phyloP scores from a whole-genome alignment of 108 stramenopile species.

The Stephanodiscus minutulus region DNA sequence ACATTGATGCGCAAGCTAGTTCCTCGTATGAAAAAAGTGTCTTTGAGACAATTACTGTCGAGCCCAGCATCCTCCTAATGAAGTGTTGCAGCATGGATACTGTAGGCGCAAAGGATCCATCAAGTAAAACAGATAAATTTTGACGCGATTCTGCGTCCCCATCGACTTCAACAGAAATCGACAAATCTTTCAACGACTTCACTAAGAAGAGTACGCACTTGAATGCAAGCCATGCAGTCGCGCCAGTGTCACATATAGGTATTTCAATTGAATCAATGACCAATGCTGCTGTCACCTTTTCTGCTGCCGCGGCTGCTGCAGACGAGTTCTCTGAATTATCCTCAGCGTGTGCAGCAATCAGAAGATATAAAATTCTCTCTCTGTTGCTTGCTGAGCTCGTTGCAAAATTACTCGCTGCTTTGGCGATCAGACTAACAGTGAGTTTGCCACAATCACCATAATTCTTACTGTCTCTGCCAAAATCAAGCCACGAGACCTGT shows the following conservation, averaged over 20 bases:
- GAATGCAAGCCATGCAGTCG: conserved; percentile 48
- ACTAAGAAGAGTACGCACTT: conserved; percentile 43
- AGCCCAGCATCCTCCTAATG: conserved; percentile 79
- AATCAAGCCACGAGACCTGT: conserved; percentile 26
- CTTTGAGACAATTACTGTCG: conserved; percentile 56
- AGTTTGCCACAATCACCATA: conserved; percentile 1
- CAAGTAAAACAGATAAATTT: conserved; percentile 28
- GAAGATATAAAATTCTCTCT: conserved; percentile 70
- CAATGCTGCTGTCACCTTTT: conserved; percentile 31
- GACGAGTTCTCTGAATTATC: conserved; percentile 35
- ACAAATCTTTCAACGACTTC: conserved; percentile 28
- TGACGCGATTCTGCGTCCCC: conserved; percentile 4
- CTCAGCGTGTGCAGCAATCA: conserved; percentile 59
- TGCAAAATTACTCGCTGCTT: conserved; percentile 79
- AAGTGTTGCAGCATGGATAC: conserved; percentile 82
- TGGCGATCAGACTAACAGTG: conserved; percentile 49
- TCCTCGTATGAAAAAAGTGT: conserved; percentile 61
- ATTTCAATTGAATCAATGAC: conserved; percentile 21
- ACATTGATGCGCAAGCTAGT: conserved; percentile 54
- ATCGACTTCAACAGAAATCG: conserved; percentile 9
- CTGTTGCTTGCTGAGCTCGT: conserved; percentile 78
- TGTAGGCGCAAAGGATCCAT: conserved; percentile 72
- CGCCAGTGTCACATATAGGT: conserved; percentile 44
- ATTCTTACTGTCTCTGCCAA: neutral
- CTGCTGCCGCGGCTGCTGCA: conserved; percentile 37